Evolutionary conservation across 2,329 filamentous ascomycete species (phyloP).

Genomic region (Colletotrichum lentis): DNA sequence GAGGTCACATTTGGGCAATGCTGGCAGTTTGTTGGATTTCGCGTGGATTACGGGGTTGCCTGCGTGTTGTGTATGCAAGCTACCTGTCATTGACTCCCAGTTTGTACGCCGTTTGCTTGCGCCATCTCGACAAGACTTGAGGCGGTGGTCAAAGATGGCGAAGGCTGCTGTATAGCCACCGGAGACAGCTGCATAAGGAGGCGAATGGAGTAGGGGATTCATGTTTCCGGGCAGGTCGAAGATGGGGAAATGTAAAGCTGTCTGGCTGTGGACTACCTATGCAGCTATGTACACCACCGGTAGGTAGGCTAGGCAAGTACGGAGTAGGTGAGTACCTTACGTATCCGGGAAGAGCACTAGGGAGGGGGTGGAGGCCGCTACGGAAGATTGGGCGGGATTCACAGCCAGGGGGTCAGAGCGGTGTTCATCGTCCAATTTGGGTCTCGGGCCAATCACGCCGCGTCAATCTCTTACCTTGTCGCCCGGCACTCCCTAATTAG

Average conservation of each 20-base stretch:
- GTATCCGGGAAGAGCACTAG: slow-evolving; percentile 1
- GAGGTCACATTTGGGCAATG: neutral
- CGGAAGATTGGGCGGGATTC: slow-evolving; percentile 4
- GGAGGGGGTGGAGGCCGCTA: neutral
- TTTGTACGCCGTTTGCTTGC: slow-evolving; percentile 15
- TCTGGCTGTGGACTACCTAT: neutral
- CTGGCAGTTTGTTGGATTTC: slow-evolving; percentile 21
- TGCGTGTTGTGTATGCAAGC: neutral
- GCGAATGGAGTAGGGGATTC: slow-evolving; percentile 6
- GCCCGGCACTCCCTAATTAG: slow-evolving; percentile 2
- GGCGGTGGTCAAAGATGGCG: neutral
- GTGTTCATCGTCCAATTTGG: neutral
- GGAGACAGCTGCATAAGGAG: neutral
- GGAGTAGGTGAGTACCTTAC: slow-evolving; percentile 3
- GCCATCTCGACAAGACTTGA: slow-evolving; percentile 6
- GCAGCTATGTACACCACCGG: too few species aligned
- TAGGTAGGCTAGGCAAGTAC: too few species aligned
- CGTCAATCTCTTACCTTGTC: neutral
- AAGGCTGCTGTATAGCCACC: neutral
- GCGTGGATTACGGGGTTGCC: slow-evolving; percentile 12
- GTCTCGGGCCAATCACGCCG: slow-evolving; percentile 12
- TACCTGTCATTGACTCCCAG: too few species aligned
- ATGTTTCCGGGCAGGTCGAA: slow-evolving; percentile 26
- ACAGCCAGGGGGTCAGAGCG: slow-evolving; percentile 12
- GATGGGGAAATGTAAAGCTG: slow-evolving; percentile 7